Conservation (phyloP, 2,329 filamentous ascomycete species). For the Aureobasidium mangrovei region DNA sequence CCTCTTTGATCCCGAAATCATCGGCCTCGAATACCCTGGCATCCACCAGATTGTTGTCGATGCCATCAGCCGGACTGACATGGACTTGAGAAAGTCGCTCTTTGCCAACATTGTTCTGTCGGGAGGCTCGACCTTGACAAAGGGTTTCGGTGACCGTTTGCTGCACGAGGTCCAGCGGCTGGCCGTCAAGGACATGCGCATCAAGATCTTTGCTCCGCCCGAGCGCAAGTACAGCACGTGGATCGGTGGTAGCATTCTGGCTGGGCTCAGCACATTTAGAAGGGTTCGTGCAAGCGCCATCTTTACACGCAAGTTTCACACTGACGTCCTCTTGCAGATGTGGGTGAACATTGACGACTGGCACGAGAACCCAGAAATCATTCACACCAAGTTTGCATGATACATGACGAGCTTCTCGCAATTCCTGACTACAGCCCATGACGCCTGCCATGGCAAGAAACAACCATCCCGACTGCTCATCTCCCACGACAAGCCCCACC, state of each 20-base stretch:
- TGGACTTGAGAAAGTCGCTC: constrained; percentile 86
- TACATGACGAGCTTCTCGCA: not conserved
- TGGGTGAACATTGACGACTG: constrained; percentile 99
- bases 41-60: constrained; percentile 98
- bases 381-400: constrained; percentile 93
- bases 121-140: constrained; percentile 90
- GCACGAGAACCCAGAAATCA: constrained; percentile 99
- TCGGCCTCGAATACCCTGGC: constrained; percentile 91
- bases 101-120: constrained; percentile 97
- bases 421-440: constrained; percentile 2
- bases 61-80: constrained; percentile 86
- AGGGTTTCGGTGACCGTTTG: constrained; percentile 89
- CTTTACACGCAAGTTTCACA: constrained; percentile 6
- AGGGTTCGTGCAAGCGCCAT: constrained; percentile 58
- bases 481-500: not conserved
- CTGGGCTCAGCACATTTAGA: constrained; percentile 92
- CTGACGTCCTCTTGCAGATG: constrained; percentile 55
- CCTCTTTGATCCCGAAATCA: constrained; percentile 93
- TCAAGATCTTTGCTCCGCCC: constrained; percentile 97
- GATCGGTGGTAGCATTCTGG: constrained; percentile 96
- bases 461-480: not conserved
- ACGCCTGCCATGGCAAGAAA: not conserved
- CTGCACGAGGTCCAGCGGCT: constrained; percentile 85
- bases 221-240: constrained; percentile 98
- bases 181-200: constrained; percentile 97